Percentiles rank a stretch among this genome's conserved stretches.
Conservation (phyloP, 2,329 filamentous ascomycete genomes). For the Fusarium nodosum region DNA sequence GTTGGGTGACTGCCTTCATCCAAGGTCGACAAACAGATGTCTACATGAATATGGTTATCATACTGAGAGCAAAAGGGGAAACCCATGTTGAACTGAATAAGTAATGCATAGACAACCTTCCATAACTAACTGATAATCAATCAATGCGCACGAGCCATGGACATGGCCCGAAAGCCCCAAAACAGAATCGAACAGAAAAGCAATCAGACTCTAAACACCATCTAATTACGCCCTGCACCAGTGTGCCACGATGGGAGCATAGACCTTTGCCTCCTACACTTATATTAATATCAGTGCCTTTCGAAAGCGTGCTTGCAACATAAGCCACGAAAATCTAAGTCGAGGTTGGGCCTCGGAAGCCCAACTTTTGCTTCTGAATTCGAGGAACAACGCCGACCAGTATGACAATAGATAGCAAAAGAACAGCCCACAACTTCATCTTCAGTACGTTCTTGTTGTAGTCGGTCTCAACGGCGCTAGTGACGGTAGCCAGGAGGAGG, state of each 20-base stretch:
- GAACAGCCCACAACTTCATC: constrained; percentile 81
- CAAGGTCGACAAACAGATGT: neutral
- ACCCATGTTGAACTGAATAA: neutral
- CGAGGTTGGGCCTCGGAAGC: constrained; percentile 54
- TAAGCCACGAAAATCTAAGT: constrained; percentile 17
- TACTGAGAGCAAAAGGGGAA: no score
- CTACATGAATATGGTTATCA: neutral
- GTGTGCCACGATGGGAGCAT: neutral
- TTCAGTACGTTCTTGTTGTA: constrained; percentile 78
- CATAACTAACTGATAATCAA: neutral
- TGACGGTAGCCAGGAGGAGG: constrained; percentile 79
- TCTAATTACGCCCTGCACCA: neutral
- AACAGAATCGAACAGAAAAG: neutral
- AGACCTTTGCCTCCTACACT: neutral
- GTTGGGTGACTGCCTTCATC: neutral
- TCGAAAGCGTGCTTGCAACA: no score
- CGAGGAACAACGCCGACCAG: constrained; percentile 80
- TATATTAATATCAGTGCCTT: neutral
- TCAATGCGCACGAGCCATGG: neutral
- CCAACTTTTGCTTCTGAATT: constrained; percentile 86
- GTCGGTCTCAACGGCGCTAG: constrained; percentile 80
- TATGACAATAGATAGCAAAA: constrained; percentile 75
- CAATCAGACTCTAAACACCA: constrained; percentile 4
- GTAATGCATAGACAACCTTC: neutral
- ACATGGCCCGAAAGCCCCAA: neutral